Evolutionary conservation across 768 basidiomycete species (phyloP).

Genomic region (Gyrodon lividus): DNA sequence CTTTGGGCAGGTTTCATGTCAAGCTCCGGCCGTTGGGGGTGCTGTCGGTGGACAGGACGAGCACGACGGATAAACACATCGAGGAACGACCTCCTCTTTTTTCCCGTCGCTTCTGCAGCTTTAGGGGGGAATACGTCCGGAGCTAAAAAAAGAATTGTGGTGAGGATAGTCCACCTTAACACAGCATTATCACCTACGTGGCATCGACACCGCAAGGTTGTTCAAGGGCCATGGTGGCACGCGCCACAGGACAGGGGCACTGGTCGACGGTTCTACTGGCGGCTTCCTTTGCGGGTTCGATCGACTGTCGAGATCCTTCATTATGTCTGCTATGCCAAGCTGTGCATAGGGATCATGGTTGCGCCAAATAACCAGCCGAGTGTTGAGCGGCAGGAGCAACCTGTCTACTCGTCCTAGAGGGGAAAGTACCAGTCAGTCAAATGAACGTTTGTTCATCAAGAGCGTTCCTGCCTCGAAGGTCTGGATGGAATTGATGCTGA

Average conservation of each 20-base stretch:
- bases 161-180: conserved; percentile 5
- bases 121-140: conserved; percentile 36
- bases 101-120: conserved; percentile 14
- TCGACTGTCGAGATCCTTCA: conserved; percentile 15
- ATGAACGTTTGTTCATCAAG: background rate
- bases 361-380: conserved; percentile 29
- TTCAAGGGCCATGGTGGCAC: conserved; percentile 26
- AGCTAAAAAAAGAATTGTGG: conserved; percentile 27
- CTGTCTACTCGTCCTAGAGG: conserved; percentile 31
- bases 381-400: conserved; percentile 33
- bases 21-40: conserved; percentile 16
- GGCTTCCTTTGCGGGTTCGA: conserved; percentile 15
- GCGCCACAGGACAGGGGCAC: conserved; percentile 8
- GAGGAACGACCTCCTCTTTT: conserved; percentile 8
- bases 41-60: conserved; percentile 28
- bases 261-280: conserved; percentile 16
- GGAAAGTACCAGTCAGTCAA: background rate
- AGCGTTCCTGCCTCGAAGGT: conserved; percentile 25
- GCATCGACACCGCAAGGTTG: conserved; percentile 33
- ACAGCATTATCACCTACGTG: conserved; percentile 32
- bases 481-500: conserved; percentile 22
- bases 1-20: background rate
- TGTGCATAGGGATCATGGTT: conserved; percentile 31
- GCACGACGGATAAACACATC: conserved; percentile 11
- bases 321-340: conserved; percentile 35